Base-by-base conservation (phyloP, 108 stramenopile species). In the Cylindrotheca closterium region DNA sequence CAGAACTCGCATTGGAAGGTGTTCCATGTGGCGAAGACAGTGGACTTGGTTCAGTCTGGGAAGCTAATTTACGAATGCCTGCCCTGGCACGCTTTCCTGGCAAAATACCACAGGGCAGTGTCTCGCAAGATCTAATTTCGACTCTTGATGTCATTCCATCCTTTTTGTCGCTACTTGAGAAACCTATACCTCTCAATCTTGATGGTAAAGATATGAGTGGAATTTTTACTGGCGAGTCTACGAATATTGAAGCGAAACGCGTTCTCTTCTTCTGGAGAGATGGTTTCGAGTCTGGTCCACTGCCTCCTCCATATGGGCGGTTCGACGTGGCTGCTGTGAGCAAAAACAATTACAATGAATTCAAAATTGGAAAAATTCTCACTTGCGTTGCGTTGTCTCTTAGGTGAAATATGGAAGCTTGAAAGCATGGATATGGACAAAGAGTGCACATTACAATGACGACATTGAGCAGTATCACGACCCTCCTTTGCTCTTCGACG, bases 91-190 rank as follows among this genome's bases (percentile, higher is more conserved):
- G 68, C 47, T 81, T 80, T 71, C 79, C 79, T 23, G 71, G 64
- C 15, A 62, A 32, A 8, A 70, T 85, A 27, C 55, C 56, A 8
- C 7, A 55, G 1, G 53, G 56, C 0, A 51, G 64, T 26, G 50
- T 53, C 51, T 64, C 79, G 25, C 28, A 50, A 18, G 78, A 60
- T 17, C 29, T 78, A 63, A 68, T 86, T 7, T 80, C 82, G 0
- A 79, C 85, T 2, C 55, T 84, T 37, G 88, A 90, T 58, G 70
- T 90, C 46, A 58, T 90, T 18, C 88, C 85, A 28, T 82, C 88
- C 0, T 59, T 86, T 10, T 49, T 85, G 48, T 57, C 71, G 1
- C 28, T 90, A 10, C 26, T 63, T 30, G 32, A 31, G 10, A 49
- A 64, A 28, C 55, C 51, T 15, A 12, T 55, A 4, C 68, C 69